Conservation (phyloP, 2,329 filamentous ascomycete genomes). For the Stemphylium beticola region DNA sequence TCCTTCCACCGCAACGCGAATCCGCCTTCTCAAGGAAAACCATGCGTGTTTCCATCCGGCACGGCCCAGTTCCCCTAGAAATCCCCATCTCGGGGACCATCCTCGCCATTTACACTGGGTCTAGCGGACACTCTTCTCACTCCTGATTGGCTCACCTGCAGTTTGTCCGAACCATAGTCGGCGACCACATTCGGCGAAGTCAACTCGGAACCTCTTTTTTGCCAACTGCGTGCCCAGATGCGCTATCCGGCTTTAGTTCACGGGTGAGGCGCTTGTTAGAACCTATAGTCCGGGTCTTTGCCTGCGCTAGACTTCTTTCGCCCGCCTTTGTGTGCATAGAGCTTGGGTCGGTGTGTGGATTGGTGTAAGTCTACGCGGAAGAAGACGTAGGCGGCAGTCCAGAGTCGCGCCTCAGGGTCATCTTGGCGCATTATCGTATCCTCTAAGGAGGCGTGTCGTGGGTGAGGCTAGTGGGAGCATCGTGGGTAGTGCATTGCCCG, state of each 20-base stretch:
- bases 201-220: not conserved
- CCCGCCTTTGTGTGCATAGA: not conserved
- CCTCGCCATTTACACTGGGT: not conserved
- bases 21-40: not conserved
- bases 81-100: not conserved
- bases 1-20: too few relatives aligned
- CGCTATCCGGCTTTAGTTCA: constrained; percentile 1
- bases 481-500: not conserved
- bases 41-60: not conserved
- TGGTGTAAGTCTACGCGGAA: not conserved
- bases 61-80: not conserved
- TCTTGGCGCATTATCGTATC: too few relatives aligned
- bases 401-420: not conserved
- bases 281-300: constrained; percentile 14
- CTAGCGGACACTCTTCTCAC: not conserved
- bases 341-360: constrained; percentile 4
- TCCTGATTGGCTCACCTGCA: constrained; percentile 4
- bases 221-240: not conserved
- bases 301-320: not conserved
- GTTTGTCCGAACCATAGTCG: constrained; percentile 24
- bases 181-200: constrained; percentile 26
- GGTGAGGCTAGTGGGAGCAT: not conserved
- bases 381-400: not conserved
- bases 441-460: not conserved
- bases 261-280: constrained; percentile 18